These are phyloP conservation scores for Vanilla planifolia DNA, from an alignment of 106 monocot genomes.

Conservation along the genomic window DNA sequence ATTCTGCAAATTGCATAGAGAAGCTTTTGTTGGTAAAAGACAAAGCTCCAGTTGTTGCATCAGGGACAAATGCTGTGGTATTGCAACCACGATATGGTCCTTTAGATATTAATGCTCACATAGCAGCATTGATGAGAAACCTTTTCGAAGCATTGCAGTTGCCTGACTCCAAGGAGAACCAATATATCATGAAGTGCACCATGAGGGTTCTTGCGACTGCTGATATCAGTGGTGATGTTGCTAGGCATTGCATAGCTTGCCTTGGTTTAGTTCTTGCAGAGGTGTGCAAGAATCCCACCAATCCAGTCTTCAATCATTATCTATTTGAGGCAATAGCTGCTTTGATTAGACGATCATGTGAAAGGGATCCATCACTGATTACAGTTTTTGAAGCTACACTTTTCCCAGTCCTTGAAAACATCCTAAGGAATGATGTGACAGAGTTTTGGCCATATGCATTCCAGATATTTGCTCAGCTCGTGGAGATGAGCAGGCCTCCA, in stretches of 20 bases:
- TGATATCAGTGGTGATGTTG: conserved; percentile 43
- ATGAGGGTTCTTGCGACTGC: conserved; percentile 76
- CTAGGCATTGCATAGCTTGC: conserved; percentile 40
- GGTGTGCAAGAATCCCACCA: conserved; percentile 91
- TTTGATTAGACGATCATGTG: conserved; percentile 58
- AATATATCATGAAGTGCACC: conserved; percentile 93
- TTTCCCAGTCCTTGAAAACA: conserved; percentile 85
- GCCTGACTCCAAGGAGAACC: conserved; percentile 92
- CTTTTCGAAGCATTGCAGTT: conserved; percentile 67
- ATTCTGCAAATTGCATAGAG: conserved; percentile 94
- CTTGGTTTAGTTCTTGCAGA: conserved; percentile 54
- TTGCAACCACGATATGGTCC: conserved; percentile 36
- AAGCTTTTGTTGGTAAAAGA: conserved; percentile 84
- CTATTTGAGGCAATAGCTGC: conserved; percentile 89
- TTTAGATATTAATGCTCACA: conserved; percentile 52
- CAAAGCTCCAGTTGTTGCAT: conserved; percentile 12
- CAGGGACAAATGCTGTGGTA: conserved; percentile 17
- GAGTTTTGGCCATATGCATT: conserved; percentile 99
- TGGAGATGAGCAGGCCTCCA: conserved; percentile 68
- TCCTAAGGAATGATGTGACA: conserved; percentile 66
- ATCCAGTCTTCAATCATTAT: conserved; percentile 90
- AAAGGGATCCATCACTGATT: conserved; percentile 57
- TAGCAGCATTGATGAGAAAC: conserved; percentile 45
- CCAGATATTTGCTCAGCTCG: conserved; percentile 92
- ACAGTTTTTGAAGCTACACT: conserved; percentile 55